These are phyloP conservation scores for Pestalotiopsis sp. DNA, from an alignment of 2,329 filamentous ascomycete genomes.

Conservation along the genomic window DNA sequence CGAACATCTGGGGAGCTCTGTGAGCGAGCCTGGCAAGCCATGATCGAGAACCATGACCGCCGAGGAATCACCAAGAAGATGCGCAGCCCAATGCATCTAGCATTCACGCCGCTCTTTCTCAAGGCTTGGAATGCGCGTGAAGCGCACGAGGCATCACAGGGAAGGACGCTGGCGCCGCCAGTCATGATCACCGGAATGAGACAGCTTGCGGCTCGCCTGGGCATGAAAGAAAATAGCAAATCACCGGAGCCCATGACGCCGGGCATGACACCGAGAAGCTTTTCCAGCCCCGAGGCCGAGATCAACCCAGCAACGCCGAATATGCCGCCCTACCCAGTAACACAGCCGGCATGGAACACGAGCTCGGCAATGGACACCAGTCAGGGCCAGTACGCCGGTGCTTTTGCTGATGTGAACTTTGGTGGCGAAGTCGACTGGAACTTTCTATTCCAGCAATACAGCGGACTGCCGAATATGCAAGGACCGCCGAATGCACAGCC, in stretches of 20 bases:
- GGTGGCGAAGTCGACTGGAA: constrained; percentile 37
- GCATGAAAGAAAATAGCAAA: constrained; percentile 36
- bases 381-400: constrained; percentile 29
- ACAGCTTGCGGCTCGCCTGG: constrained; percentile 39
- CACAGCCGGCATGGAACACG: constrained; percentile 22
- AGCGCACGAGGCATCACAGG: constrained; percentile 47
- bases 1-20: constrained; percentile 57
- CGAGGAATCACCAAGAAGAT: constrained; percentile 52
- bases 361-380: constrained; percentile 27
- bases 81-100: constrained; percentile 59
- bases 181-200: constrained; percentile 51
- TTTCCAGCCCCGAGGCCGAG: constrained; percentile 10
- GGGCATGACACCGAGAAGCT: constrained; percentile 1
- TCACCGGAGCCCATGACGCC: constrained; percentile 24
- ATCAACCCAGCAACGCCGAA: constrained; percentile 19
- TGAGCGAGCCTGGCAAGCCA: constrained; percentile 61
- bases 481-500: neutral
- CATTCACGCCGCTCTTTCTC: constrained; percentile 60
- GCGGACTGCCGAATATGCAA: constrained; percentile 22
- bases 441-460: constrained; percentile 32
- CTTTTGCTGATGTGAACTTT: constrained; percentile 33
- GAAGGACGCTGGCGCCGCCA: constrained; percentile 45
- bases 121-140: constrained; percentile 66
- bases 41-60: constrained; percentile 57
- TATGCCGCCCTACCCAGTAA: neutral